Conservation (phyloP, 2,329 filamentous ascomycete species). For the Colletotrichum incanum region DNA sequence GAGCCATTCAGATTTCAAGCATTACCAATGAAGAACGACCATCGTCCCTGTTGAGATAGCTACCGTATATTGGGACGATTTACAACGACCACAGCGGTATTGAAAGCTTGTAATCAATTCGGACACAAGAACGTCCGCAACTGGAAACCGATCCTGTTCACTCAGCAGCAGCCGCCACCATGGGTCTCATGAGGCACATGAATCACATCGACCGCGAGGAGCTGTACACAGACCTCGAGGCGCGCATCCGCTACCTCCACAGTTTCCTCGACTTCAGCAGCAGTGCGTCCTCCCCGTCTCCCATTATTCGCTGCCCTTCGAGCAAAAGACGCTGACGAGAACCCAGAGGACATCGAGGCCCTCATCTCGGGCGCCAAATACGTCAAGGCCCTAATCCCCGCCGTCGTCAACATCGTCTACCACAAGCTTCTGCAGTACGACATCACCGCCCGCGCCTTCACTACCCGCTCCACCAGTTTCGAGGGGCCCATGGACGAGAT, state of each 20-base stretch:
- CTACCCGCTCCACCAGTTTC: slow-evolving; percentile 73
- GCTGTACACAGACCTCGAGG: slow-evolving; percentile 79
- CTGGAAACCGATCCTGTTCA: neutral
- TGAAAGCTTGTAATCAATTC: neutral
- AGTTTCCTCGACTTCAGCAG: slow-evolving; percentile 83
- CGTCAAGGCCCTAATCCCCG: slow-evolving; percentile 85
- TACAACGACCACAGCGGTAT: neutral
- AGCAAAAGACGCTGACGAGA: neutral
- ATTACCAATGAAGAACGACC: slow-evolving; percentile 2
- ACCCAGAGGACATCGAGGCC: slow-evolving; percentile 79
- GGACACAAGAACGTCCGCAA: neutral
- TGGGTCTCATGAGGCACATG: slow-evolving; percentile 47
- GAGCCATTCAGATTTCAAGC: neutral
- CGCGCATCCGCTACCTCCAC: slow-evolving; percentile 80
- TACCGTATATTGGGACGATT: neutral
- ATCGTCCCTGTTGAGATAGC: neutral
- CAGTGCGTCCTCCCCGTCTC: slow-evolving; percentile 62
- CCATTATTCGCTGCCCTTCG: slow-evolving; percentile 21
- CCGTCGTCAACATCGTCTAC: slow-evolving; percentile 88
- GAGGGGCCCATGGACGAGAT: slow-evolving; percentile 77
- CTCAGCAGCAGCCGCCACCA: slow-evolving; percentile 14
- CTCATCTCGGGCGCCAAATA: slow-evolving; percentile 80
- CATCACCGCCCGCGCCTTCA: slow-evolving; percentile 85
- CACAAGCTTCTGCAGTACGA: slow-evolving; percentile 86
- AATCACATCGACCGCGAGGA: slow-evolving; percentile 80